Percentiles rank a stretch among this genome's conserved stretches.
phyloP scores from a whole-genome alignment of 208 protist species.

The Wallacemonas rigidus region DNA sequence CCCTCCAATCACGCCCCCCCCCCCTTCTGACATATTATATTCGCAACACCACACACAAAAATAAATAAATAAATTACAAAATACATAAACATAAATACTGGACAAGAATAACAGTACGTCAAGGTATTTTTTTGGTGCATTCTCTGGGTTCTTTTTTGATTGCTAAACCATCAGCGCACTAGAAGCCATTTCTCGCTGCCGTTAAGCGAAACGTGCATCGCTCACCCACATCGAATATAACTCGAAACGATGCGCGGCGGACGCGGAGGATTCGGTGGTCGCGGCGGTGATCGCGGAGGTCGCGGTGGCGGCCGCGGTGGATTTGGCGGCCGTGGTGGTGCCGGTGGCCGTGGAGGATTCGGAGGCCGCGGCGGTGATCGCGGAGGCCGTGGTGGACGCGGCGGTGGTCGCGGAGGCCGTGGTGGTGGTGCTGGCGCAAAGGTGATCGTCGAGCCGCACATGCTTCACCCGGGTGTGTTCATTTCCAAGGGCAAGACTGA shows the following conservation, averaged over 20 bases:
- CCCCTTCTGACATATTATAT: too few relatives aligned
- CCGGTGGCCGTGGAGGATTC: slow-evolving; percentile 47
- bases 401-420: slow-evolving; percentile 56
- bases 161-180: too few relatives aligned
- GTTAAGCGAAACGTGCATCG: too few relatives aligned
- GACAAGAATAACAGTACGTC: too few relatives aligned
- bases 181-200: too few relatives aligned
- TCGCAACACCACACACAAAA: too few relatives aligned
- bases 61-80: too few relatives aligned
- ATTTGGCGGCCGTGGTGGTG: slow-evolving; percentile 44
- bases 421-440: slow-evolving; percentile 93
- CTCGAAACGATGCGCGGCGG: slow-evolving; percentile 1
- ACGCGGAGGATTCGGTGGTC: slow-evolving; percentile 9
- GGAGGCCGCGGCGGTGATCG: slow-evolving; percentile 44
- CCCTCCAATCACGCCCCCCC: too few relatives aligned
- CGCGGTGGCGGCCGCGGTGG: slow-evolving; percentile 34
- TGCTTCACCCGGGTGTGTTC: slow-evolving; percentile 97
- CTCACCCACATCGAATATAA: neutral
- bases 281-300: slow-evolving; percentile 21
- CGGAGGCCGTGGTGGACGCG: slow-evolving; percentile 57
- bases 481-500: slow-evolving; percentile 99
- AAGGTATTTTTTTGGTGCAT: too few relatives aligned
- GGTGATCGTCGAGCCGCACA: slow-evolving; percentile 97
- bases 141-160: too few relatives aligned
- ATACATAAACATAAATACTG: too few relatives aligned